These are phyloP conservation scores for Cercospora sojina DNA, from an alignment of 2,329 filamentous ascomycete species.

Conservation along the genomic window DNA sequence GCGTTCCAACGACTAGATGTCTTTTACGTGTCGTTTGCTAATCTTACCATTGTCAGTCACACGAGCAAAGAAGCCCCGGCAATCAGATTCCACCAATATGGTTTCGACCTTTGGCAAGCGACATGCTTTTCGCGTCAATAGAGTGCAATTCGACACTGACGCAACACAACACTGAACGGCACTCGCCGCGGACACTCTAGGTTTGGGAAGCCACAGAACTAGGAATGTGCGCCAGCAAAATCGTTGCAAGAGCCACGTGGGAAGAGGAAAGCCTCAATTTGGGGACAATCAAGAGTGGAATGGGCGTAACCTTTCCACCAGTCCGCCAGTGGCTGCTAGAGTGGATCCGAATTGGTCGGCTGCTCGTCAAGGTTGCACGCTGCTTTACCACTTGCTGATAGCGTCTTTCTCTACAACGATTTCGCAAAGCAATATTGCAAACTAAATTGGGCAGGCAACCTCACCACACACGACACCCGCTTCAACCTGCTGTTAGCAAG, in stretches of 20 bases:
- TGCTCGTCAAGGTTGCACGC: neutral
- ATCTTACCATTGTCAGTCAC: neutral
- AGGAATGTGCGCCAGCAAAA: neutral
- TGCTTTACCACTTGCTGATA: neutral
- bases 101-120: neutral
- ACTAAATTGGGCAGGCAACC: neutral
- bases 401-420: neutral
- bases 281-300: neutral
- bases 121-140: neutral
- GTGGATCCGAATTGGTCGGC: neutral
- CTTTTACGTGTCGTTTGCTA: neutral
- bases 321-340: neutral
- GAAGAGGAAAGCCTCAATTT: neutral
- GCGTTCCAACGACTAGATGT: neutral
- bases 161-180: neutral
- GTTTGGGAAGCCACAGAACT: neutral
- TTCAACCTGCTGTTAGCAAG: neutral
- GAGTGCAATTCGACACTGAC: neutral
- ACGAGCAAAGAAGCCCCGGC: neutral
- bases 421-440: neutral
- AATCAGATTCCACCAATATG: neutral
- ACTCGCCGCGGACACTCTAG: neutral
- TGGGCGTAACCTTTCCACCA: neutral
- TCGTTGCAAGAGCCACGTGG: neutral
- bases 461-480: neutral